Base-by-base conservation (phyloP, 2,329 filamentous ascomycete species). In the Penicillium sp. region DNA sequence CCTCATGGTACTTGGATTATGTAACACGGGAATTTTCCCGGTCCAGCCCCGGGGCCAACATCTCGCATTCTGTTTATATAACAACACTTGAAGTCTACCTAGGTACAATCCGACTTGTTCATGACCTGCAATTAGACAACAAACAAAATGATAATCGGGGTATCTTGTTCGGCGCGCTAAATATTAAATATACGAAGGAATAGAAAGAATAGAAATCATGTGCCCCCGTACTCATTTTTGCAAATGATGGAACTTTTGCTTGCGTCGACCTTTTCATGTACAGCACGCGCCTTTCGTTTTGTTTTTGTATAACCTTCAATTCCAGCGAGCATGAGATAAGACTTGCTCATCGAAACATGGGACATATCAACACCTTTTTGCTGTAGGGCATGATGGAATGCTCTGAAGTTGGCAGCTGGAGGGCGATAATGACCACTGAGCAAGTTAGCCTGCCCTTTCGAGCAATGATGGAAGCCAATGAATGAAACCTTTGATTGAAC, bases 371-470 rank as follows among this genome's bases (percentile, higher is more conserved):
- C 91, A 1, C 89, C 89, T 33, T 84, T 84, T 0, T 87, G 86
- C 64, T 87, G 85, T 5, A 97, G 80, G 9, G 82, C 87, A 60
- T 86, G 84, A 2, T 96, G 84, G 68, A 96, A 96, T 1, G 88
- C 87, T 31, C 89, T 86, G 70, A 96, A 96, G 70, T 93, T 96
- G 60, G 85, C 84, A 0, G 90, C 85, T 0, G 92, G 90, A 0
- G 92, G 92, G 0, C 91, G 85, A 72, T 96, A 96, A 75, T 96
- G 92, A 0, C 92, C 92, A 66, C 84, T 88, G 1, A 86, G 2
- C 75, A 2, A 84, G 69, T 63, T 64, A 71, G 56, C 33, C 27
- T n/a, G 7, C n/a, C 6, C 10, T 29, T 46, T 19, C 27, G 4
- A 15, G 10, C 17, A 46, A 8, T 13, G 27, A 23, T 31, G 4